A percentile compares a stretch with the other conserved stretches of the same genome.
Evolutionary conservation across 305 asterid genomes (phyloP).

Genomic region (Fraxinus albicans): DNA sequence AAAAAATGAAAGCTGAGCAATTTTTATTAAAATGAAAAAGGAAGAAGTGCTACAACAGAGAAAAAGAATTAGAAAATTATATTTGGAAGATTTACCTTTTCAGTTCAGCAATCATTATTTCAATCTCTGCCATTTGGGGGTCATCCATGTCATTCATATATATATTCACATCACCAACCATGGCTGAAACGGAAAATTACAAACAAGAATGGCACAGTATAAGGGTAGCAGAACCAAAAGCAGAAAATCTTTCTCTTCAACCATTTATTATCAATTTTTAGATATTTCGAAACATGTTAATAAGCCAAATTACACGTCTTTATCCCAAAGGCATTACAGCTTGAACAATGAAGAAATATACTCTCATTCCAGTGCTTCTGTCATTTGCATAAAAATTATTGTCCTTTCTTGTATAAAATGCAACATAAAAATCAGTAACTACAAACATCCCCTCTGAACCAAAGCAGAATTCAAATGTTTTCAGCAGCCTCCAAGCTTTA

Average conservation of each 20-base stretch:
- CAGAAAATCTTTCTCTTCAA: not conserved
- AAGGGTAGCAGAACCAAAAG: not conserved
- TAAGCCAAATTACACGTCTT: not conserved
- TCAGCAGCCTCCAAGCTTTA: not conserved
- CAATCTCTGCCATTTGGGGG: constrained; percentile 71
- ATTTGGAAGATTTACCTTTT: constrained; percentile 46
- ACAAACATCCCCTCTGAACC: not conserved
- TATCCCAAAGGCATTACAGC: not conserved
- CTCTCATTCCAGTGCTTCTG: not conserved
- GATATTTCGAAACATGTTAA: not conserved
- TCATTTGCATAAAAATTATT: not conserved
- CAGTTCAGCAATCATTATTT: constrained; percentile 90
- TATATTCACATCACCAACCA: constrained; percentile 94
- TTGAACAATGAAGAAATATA: not conserved
- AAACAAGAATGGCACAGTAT: constrained; percentile 12
- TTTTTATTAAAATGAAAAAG: constrained; percentile 13
- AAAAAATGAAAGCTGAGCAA: not conserved
- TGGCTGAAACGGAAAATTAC: constrained; percentile 51
- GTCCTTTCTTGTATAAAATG: not conserved
- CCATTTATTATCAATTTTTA: not conserved
- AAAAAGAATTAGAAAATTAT: not conserved
- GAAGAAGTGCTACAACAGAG: not conserved
- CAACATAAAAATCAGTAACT: not conserved
- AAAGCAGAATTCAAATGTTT: not conserved
- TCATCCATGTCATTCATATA: constrained; percentile 86